Percentiles rank a stretch among this genome's conserved stretches.
phyloP scores from a whole-genome alignment of 106 monocot genomes.

The Posidonia australis region DNA sequence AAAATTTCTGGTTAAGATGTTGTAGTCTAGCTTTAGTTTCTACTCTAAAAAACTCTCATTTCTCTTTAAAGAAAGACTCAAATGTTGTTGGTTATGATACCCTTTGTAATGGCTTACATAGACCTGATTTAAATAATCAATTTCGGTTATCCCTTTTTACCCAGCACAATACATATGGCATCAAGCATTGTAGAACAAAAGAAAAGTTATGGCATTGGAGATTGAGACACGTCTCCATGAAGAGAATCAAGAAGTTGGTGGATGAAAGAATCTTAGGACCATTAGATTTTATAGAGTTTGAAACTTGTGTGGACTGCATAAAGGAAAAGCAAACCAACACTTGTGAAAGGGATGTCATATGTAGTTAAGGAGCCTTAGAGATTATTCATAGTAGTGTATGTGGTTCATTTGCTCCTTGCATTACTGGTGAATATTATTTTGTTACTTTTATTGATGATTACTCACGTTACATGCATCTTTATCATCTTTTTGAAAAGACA shows the following conservation, averaged over 20 bases:
- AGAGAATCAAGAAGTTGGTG: slow-evolving; percentile 4
- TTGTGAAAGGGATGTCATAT: not conserved
- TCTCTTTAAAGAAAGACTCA: too few relatives aligned
- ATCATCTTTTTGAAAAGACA: not conserved
- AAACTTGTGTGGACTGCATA: slow-evolving; percentile 7
- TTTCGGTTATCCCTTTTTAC: too few relatives aligned
- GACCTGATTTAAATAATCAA: too few relatives aligned
- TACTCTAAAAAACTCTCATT: too few relatives aligned
- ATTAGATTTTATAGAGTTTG: slow-evolving; percentile 14
- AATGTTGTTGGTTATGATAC: slow-evolving; percentile 7
- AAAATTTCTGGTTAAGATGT: too few relatives aligned
- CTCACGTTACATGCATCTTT: too few relatives aligned
- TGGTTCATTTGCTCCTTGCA: too few relatives aligned
- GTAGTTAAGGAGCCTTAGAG: not conserved
- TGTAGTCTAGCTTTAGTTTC: too few relatives aligned
- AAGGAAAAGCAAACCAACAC: slow-evolving; percentile 14
- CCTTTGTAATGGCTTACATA: not conserved
- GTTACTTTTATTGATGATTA: too few relatives aligned
- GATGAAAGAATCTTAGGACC: not conserved
- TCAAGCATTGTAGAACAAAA: slow-evolving; percentile 1
- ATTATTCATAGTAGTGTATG: too few relatives aligned
- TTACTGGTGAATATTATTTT: not conserved
- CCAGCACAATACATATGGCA: not conserved
- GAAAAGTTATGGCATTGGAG: slow-evolving; percentile 14
- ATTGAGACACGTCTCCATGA: slow-evolving; percentile 12